These are phyloP conservation scores for Talinum fruticosum DNA, from an alignment of 148 eudicot genomes.

Conservation along the genomic window DNA sequence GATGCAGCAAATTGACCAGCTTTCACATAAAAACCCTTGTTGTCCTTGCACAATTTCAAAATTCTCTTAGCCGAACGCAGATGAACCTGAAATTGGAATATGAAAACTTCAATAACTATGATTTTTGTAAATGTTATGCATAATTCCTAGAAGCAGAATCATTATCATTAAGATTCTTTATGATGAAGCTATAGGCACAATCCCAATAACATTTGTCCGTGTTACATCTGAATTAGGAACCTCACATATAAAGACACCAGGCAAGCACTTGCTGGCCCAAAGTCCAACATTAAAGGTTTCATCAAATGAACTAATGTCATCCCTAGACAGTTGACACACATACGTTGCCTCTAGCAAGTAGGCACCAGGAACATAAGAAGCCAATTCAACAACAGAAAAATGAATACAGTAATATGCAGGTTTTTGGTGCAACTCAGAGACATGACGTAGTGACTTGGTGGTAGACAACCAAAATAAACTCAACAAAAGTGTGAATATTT, in stretches of 20 bases:
- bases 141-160: neutral
- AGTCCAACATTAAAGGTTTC: neutral
- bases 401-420: neutral
- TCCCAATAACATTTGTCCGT: too few species aligned
- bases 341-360: neutral
- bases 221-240: too few species aligned
- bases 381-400: neutral
- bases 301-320: neutral
- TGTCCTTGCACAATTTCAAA: constrained; percentile 60
- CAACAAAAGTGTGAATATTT: too few species aligned
- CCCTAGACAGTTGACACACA: neutral
- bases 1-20: constrained; percentile 98
- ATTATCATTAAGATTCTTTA: neutral
- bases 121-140: neutral
- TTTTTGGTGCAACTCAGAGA: too few species aligned
- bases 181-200: neutral
- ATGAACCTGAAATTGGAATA: constrained; percentile 57
- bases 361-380: neutral
- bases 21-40: constrained; percentile 89
- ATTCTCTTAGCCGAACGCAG: constrained; percentile 75
- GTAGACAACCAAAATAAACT: too few species aligned
- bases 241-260: too few species aligned
- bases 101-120: neutral
- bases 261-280: neutral
- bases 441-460: too few species aligned